Evolutionary conservation across 257 asterid species (phyloP).

Genomic region (Solanum rostratum): DNA sequence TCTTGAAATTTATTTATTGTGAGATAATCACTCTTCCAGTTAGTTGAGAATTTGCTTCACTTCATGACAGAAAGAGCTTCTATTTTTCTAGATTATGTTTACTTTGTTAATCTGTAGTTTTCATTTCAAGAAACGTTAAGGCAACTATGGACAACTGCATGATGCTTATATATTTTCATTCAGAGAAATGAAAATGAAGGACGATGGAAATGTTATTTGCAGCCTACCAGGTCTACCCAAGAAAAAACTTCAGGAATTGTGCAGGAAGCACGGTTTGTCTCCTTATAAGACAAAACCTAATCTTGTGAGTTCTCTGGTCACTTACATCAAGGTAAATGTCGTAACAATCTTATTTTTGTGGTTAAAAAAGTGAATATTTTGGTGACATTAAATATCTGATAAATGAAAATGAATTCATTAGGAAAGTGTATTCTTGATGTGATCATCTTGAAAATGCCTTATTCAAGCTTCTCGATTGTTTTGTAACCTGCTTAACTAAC

Average conservation of each 20-base stretch:
- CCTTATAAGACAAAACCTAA: slow-evolving; percentile 1
- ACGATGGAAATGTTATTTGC: background rate
- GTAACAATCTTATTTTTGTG: too few species aligned
- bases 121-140: background rate
- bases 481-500: too few species aligned
- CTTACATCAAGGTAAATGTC: background rate
- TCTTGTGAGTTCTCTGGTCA: background rate
- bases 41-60: background rate
- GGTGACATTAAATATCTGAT: too few species aligned
- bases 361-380: too few species aligned
- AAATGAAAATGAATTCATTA: too few species aligned
- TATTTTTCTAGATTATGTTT: background rate
- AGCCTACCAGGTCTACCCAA: background rate
- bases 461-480: too few species aligned
- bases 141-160: background rate
- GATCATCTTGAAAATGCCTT: too few species aligned
- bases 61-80: background rate
- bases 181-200: background rate
- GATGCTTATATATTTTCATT: background rate
- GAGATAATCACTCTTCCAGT: background rate
- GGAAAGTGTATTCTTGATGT: too few species aligned
- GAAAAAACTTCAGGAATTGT: slow-evolving; percentile 4
- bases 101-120: background rate
- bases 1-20: background rate
- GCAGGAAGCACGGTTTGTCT: background rate